Conservation (phyloP, 805 yeast species). For the Wickerhamiella azyma region DNA sequence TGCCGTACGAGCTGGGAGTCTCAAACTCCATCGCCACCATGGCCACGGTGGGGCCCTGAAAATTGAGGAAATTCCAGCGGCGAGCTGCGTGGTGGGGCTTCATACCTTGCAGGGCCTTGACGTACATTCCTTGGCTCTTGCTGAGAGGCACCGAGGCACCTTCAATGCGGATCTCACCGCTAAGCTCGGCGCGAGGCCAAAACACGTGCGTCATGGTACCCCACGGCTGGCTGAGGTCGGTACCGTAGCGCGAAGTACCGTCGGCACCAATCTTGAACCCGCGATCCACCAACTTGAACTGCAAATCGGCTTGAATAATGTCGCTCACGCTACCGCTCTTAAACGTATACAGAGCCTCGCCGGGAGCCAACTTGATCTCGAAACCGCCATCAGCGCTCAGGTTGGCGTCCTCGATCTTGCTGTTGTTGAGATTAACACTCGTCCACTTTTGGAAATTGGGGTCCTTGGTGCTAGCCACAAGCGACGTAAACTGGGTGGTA, state of each 20-base stretch:
- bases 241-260: conserved; percentile 79
- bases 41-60: conserved; percentile 60
- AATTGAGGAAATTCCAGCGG: conserved; percentile 85
- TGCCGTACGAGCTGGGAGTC: conserved; percentile 82
- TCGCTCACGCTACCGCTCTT: conserved; percentile 55
- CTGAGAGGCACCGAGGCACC: conserved; percentile 25
- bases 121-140: conserved; percentile 53
- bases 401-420: conserved; percentile 45
- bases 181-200: conserved; percentile 87
- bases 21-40: conserved; percentile 90
- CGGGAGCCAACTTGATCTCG: conserved; percentile 46
- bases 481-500: conserved; percentile 86
- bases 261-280: conserved; percentile 85
- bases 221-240: conserved; percentile 78
- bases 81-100: conserved; percentile 99
- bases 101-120: conserved; percentile 97
- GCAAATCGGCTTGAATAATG: conserved; percentile 51
- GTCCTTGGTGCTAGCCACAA: conserved; percentile 45
- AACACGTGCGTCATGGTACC: conserved; percentile 92
- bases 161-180: too few relatives aligned
- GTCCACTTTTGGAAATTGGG: conserved; percentile 63
- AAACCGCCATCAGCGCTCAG: conserved; percentile 61
- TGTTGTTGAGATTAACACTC: conserved; percentile 75
- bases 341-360: conserved; percentile 35
- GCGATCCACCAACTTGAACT: conserved; percentile 40